These are phyloP conservation scores for Saccharomyces hybrid DNA, from an alignment of 1,139 yeast species.

Conservation along the genomic window DNA sequence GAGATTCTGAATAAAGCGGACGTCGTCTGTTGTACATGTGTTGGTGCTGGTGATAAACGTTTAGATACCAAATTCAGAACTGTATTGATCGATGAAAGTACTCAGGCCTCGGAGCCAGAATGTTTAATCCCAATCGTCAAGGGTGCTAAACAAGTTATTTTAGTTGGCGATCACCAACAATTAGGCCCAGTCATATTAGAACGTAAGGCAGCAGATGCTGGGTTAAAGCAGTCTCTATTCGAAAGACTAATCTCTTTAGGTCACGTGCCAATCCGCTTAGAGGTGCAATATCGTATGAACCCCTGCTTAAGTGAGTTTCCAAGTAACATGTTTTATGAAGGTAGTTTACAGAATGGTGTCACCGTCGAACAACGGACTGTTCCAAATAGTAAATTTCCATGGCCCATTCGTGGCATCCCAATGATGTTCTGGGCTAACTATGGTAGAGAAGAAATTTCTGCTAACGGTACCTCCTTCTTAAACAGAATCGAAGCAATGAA, in stretches of 20 bases:
- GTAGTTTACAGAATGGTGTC: conserved; percentile 85
- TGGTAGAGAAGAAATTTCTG: conserved; percentile 83
- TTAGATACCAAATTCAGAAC: conserved; percentile 56
- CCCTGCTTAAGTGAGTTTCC: conserved; percentile 84
- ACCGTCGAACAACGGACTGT: conserved; percentile 62
- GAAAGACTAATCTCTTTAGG: conserved; percentile 82
- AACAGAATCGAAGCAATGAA: conserved; percentile 89
- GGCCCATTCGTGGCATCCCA: conserved; percentile 79
- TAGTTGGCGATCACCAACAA: conserved; percentile 95
- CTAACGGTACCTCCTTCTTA: conserved; percentile 74
- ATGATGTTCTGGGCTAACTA: conserved; percentile 94
- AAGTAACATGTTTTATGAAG: conserved; percentile 89
- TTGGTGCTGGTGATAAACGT: conserved; percentile 78
- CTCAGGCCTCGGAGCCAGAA: conserved; percentile 93
- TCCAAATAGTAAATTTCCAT: conserved; percentile 59
- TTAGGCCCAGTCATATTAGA: conserved; percentile 85
- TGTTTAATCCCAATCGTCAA: conserved; percentile 79
- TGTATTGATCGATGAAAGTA: conserved; percentile 83
- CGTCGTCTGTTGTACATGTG: conserved; percentile 86
- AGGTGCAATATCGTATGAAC: conserved; percentile 93
- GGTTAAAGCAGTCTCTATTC: conserved; percentile 74
- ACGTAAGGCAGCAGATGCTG: conserved; percentile 75
- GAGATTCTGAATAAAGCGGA: conserved; percentile 53
- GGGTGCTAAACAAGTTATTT: conserved; percentile 80
- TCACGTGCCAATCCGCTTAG: conserved; percentile 75